Evolutionary conservation across 345 rosid species (phyloP), one percentile per base, ranked within the genome.

Genomic region (Acer negundo): DNA sequence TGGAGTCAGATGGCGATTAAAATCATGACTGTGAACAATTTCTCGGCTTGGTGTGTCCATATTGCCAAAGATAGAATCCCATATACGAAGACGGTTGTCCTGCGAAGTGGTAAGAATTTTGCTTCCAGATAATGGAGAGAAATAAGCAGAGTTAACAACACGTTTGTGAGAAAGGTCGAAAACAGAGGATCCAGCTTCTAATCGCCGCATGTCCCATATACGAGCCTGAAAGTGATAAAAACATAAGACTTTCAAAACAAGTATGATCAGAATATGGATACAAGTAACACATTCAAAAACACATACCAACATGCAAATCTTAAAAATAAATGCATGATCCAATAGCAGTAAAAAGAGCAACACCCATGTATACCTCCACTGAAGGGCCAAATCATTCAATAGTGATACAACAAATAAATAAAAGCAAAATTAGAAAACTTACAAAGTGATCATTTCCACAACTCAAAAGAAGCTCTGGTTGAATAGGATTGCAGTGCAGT

Each of bases 371-470:
- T 35, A 15, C 7, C 68, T 26, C 19, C 2, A 4, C 49, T 15
- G 38, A 38, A 56, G 1, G 55, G 56, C 22, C 15, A 61, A 67
- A 35, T n/a, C 63, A 77, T 46, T 47, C n/a, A 68, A 69, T 22
- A 55, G 16, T 22, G 1, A 59, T 10, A 61, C 3, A 68, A 62
- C 28, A 13, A 58, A 77, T 38, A 12, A 10, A 38, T 24, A 28
- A 49, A 55, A 56, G 1, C 10, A 2, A 42, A 69, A 24, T 62
- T 38, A 61, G 74, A 55, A 13, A 78, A 76, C 98, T 90, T 86
- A 95, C 99, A 85, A 87, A 93, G 86, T 94, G 97, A 88, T 95
- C 99, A 61, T 95, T 95, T 76, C 99, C 99, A 79, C 97, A 94
- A 73, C 97, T 95, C 80, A 95, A 83, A 51, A 94, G 85, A 82